Base-by-base conservation (phyloP, 805 yeast species). In the Saturnispora sekii region DNA sequence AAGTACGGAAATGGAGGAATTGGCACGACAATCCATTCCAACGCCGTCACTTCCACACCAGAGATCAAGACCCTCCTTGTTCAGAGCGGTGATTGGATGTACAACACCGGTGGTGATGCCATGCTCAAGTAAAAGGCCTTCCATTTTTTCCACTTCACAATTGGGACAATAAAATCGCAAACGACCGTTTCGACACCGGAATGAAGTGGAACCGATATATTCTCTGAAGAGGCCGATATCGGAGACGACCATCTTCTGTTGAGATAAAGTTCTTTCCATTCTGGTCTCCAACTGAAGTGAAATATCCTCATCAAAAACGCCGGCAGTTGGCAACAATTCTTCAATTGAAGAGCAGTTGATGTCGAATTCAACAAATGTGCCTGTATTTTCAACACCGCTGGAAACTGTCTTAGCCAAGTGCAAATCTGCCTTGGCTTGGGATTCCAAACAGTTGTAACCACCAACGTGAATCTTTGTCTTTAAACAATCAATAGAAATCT, bases 141-240 rank as follows among this genome's bases (percentile, higher is more conserved):
- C 81, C 53, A 84, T 74, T 51, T 77, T 77, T 5, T 59, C 65
- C 6, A 70, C 62, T 48, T 82, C 86, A 48, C 82, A 71, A 57
- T 82, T 84, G 31, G 90, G 87, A 64, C 86, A 84, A 81, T 75
- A 51, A 81, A 65, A 42, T 50, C 61, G 58, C 40, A 60, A 51
- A 10, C 29, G 63, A 56, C 43, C 60, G 61, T 29, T 68, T 63
- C 10, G 63, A 58, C 33, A 62, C 55, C 38, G 67, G 68, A 44
- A 74, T 62, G 39, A 77, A 67, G 44, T 82, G 3, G 58, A 52
- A 10, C 62, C 64, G 39, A 60, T 60, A 14, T 42, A 48, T 28
- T 53, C 54, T 28, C 51, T 50, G 40, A 60, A 45, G n/a, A 38
- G 40, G 16, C 45, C 50, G 28, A 60, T 48, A 40, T 59, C 62